Conservation (phyloP, 2,329 filamentous ascomycete genomes). For the Rutstroemia sp. region DNA sequence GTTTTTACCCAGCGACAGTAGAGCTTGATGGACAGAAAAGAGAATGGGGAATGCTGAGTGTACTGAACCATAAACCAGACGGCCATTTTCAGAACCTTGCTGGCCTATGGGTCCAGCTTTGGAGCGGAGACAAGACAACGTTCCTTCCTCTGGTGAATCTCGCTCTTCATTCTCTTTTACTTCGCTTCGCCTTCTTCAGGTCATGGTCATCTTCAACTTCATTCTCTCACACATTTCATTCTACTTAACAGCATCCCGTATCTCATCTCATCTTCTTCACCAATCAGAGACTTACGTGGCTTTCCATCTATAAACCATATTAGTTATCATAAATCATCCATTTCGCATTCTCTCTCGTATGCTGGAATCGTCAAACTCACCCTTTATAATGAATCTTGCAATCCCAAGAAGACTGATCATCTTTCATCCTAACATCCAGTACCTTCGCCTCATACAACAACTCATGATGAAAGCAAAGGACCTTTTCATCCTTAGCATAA, state of each 20-base stretch:
- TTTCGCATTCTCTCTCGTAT: not conserved
- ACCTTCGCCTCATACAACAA: constrained; percentile 97
- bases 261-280: not conserved
- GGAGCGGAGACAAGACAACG: not conserved
- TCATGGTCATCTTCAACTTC: not conserved
- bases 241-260: not conserved
- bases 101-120: constrained; percentile 1
- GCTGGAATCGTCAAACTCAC: not conserved
- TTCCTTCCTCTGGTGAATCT: not conserved
- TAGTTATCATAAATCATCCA: not conserved
- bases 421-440: constrained; percentile 63
- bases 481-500: constrained; percentile 72
- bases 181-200: not conserved
- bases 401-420: constrained; percentile 68
- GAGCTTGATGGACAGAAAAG: no score
- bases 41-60: no score
- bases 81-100: not conserved
- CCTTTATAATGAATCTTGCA: constrained; percentile 97
- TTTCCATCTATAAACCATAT: constrained; percentile 65
- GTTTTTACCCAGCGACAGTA: no score
- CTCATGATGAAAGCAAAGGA: constrained; percentile 95
- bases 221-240: not conserved
- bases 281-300: constrained; percentile 59
- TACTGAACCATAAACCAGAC: no score
- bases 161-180: not conserved